Evolutionary conservation across 306 rosid genomes (phyloP).

Genomic region (Leucaena leucocephala): DNA sequence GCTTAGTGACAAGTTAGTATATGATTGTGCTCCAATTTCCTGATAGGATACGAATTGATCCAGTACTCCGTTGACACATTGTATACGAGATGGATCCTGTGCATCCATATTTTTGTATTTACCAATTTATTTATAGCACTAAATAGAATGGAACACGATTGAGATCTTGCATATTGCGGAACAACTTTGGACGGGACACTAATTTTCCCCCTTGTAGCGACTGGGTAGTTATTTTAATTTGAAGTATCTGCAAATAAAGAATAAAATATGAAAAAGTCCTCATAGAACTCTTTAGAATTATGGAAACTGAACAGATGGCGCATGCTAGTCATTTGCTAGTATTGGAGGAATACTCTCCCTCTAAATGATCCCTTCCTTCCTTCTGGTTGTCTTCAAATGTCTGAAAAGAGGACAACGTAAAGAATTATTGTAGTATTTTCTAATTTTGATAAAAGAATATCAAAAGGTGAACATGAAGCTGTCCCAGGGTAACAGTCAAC

Average conservation of each 20-base stretch:
- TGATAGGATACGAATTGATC: not conserved
- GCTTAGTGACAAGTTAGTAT: constrained; percentile 2
- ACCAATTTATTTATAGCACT: constrained; percentile 4
- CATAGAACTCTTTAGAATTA: not conserved
- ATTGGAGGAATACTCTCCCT: not conserved
- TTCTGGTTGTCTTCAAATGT: not conserved
- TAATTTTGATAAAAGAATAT: constrained; percentile 2
- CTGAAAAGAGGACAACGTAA: not conserved
- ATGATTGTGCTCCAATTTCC: not conserved
- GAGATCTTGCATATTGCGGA: not conserved
- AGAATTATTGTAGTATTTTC: not conserved
- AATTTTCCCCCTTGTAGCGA: no score
- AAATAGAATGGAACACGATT: not conserved
- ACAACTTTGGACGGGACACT: no score
- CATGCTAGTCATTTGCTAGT: not conserved
- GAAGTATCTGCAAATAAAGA: not conserved
- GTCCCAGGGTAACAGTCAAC: not conserved
- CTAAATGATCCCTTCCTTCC: constrained; percentile 4
- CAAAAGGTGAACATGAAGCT: not conserved
- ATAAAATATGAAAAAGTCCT: not conserved
- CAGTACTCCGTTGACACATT: constrained; percentile 24
- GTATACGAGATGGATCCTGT: constrained; percentile 31
- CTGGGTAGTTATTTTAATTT: no score
- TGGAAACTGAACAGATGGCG: not conserved
- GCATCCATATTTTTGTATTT: constrained; percentile 7